Evolutionary conservation across 495 filamentous ascomycete species (phyloP).

Genomic region (Podospora sp.): DNA sequence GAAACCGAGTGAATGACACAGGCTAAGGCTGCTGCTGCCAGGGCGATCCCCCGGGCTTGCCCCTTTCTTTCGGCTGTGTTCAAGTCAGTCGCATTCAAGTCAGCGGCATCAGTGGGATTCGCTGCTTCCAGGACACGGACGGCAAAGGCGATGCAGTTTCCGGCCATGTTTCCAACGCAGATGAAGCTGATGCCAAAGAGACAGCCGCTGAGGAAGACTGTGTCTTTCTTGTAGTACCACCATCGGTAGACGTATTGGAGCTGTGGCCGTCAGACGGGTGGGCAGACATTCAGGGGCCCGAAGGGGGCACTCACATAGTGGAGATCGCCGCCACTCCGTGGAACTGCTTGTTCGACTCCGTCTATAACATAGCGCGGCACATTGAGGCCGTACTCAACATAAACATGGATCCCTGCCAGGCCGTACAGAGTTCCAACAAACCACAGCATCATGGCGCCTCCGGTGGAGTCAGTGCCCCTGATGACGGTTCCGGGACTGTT

Average conservation of each 20-base stretch:
- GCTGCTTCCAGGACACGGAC: slow-evolving; percentile 39
- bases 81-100: no score
- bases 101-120: neutral
- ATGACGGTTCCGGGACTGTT: slow-evolving; percentile 39
- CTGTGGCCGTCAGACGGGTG: slow-evolving; percentile 23
- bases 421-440: slow-evolving; percentile 37
- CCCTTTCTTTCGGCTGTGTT: slow-evolving; percentile 14
- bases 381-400: slow-evolving; percentile 48
- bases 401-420: slow-evolving; percentile 42
- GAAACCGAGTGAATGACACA: slow-evolving; percentile 51
- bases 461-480: slow-evolving; percentile 41
- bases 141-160: slow-evolving; percentile 52
- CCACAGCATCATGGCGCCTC: slow-evolving; percentile 46
- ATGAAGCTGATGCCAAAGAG: slow-evolving; percentile 53
- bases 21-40: slow-evolving; percentile 38
- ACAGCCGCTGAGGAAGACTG: slow-evolving; percentile 42
- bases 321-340: slow-evolving; percentile 54
- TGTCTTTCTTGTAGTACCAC: slow-evolving; percentile 10
- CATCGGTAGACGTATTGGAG: slow-evolving; percentile 46
- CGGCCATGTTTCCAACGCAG: slow-evolving; percentile 52
- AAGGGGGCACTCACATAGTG: slow-evolving; percentile 49
- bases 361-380: slow-evolving; percentile 44
- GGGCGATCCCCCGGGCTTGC: slow-evolving; percentile 45
- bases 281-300: neutral
- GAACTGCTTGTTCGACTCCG: slow-evolving; percentile 37